Percentiles rank a stretch among this genome's conserved stretches.
phyloP scores from a whole-genome alignment of 345 rosid genomes.

The Noccaea bulbosa region DNA sequence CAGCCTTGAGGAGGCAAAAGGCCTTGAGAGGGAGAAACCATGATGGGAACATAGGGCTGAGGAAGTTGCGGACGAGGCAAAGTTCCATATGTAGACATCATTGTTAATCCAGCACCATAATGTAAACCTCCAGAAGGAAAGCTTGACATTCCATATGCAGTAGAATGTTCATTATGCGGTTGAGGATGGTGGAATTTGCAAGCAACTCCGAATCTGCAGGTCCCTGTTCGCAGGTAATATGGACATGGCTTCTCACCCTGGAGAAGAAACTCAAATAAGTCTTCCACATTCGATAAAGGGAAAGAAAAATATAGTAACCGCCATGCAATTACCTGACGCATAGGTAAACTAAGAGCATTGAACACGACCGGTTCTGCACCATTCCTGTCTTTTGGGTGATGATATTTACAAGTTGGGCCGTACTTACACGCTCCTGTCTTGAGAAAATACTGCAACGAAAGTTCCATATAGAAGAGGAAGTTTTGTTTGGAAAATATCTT shows the following conservation, averaged over 20 bases:
- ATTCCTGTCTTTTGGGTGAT: conserved; percentile 84
- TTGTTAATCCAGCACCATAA: conserved; percentile 59
- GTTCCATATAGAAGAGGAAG: background rate
- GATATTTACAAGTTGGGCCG: conserved; percentile 83
- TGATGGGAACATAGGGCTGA: conserved; percentile 60
- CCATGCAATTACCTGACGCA: conserved; percentile 66
- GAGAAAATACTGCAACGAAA: conserved; percentile 62
- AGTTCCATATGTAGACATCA: conserved; percentile 64
- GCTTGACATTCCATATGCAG: conserved; percentile 51
- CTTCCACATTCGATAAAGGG: conserved; percentile 5
- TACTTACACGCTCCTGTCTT: conserved; percentile 90
- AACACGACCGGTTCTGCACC: conserved; percentile 77
- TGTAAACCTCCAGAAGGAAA: conserved; percentile 59
- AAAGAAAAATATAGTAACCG: background rate
- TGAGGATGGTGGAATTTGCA: conserved; percentile 92
- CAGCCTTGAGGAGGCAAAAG: conserved; percentile 64
- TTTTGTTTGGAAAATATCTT: background rate
- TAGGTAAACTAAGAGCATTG: conserved; percentile 68
- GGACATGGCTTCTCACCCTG: conserved; percentile 85
- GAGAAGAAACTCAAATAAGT: conserved; percentile 20
- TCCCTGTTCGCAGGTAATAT: conserved; percentile 70
- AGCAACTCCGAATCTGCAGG: conserved; percentile 75
- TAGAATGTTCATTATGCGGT: conserved; percentile 56
- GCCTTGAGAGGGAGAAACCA: conserved; percentile 69
- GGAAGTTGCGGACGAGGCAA: conserved; percentile 59